Conservation (phyloP, 192 early-diverging fungal species). For the Kickxella alabastrina region DNA sequence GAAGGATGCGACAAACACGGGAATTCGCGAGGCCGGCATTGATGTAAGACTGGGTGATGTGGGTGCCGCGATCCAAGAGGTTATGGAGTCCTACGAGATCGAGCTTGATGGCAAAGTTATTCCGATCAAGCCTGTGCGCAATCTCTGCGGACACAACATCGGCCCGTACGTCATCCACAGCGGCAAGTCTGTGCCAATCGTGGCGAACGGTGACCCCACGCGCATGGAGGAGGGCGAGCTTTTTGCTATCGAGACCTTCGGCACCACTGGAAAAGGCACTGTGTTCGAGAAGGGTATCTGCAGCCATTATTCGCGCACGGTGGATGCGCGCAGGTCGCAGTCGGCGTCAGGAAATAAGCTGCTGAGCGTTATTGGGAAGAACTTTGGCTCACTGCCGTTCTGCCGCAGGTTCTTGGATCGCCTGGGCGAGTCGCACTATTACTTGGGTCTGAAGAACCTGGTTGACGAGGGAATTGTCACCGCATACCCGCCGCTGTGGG, state of each 20-base stretch:
- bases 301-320: slow-evolving; percentile 80
- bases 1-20: slow-evolving; percentile 94
- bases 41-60: slow-evolving; percentile 93
- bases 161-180: slow-evolving; percentile 87
- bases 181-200: slow-evolving; percentile 94
- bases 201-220: slow-evolving; percentile 78
- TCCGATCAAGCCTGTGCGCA: slow-evolving; percentile 88
- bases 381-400: slow-evolving; percentile 93
- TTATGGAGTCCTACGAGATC: slow-evolving; percentile 98
- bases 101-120: slow-evolving; percentile 89
- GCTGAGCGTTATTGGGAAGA: slow-evolving; percentile 59
- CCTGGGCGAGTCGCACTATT: slow-evolving; percentile 85
- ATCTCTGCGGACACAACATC: slow-evolving; percentile 95
- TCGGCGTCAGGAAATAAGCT: slow-evolving; percentile 42
- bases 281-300: slow-evolving; percentile 88
- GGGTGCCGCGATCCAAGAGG: slow-evolving; percentile 93
- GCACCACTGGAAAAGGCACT: slow-evolving; percentile 86
- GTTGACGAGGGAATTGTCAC: slow-evolving; percentile 79
- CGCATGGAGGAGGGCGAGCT: slow-evolving; percentile 97
- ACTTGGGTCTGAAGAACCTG: slow-evolving; percentile 77
- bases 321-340: slow-evolving; percentile 34
- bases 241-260: slow-evolving; percentile 97
- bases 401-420: slow-evolving; percentile 95
- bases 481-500: slow-evolving; percentile 85
- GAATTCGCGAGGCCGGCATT: slow-evolving; percentile 92